phyloP scores from a whole-genome alignment of 2,329 filamentous ascomycete genomes.

The Scedosporium dehoogii region DNA sequence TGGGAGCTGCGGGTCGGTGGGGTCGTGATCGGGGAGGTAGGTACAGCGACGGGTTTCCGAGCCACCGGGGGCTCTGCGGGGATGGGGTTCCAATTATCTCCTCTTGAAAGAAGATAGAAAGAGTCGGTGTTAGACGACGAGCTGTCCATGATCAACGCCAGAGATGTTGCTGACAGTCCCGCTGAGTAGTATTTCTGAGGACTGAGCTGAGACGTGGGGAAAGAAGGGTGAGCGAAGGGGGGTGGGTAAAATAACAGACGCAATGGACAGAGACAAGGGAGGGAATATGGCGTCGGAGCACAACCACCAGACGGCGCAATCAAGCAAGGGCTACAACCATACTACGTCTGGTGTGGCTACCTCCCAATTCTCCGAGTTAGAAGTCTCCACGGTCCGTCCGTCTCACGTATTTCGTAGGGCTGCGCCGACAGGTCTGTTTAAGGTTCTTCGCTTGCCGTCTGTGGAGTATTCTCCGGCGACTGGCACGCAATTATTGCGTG shows the following conservation, averaged over 20 bases:
- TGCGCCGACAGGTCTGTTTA: no score
- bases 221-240: background rate
- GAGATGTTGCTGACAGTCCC: no score
- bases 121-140: background rate
- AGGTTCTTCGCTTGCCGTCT: no score
- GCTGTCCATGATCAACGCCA: background rate
- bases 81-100: background rate
- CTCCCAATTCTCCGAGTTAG: no score
- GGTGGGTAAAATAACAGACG: background rate
- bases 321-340: no score
- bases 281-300: background rate
- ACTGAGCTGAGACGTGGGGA: background rate
- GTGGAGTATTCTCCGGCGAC: no score
- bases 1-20: background rate
- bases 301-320: no score
- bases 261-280: background rate
- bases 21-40: background rate
- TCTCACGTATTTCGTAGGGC: no score
- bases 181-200: background rate
- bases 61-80: background rate
- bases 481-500: background rate
- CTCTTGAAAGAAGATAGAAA: background rate
- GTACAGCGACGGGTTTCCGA: background rate
- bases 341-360: no score
- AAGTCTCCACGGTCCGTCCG: no score